Base-by-base conservation (phyloP, 768 basidiomycete genomes). In the Basidioascus undulatus region DNA sequence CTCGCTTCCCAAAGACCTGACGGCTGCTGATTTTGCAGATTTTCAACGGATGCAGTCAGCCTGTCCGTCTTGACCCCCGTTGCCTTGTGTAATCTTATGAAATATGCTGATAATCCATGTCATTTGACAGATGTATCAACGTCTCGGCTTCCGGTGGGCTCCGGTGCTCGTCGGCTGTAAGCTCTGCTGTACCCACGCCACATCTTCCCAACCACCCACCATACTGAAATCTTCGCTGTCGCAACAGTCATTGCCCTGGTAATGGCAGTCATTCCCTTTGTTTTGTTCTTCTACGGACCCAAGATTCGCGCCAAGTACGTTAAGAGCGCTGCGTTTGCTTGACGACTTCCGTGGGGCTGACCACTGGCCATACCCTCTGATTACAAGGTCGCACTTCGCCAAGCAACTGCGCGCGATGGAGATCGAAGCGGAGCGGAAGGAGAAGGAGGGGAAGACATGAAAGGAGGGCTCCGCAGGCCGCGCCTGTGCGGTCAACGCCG, bases 271-370 rank as follows among this genome's bases (percentile, higher is more conserved):
- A 51, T 59, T 15, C 58, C 58, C 2, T 57, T 57, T 30, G 36
- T 55, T 2, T 53, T 55, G n/a, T 55, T 53, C 44, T 49, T 37
- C n/a, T 48, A 53, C 12, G 58, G 58, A 6, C 55, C 55, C 6
- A 30, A 46, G 33, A 57, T 59, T 25, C 33, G 58, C 27, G 41
- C 46, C 19, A 35, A 9, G 36, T n/a, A n/a, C n/a, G n/a, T n/a
- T n/a, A n/a, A n/a, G n/a, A n/a, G n/a, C n/a, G n/a, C n/a, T n/a
- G n/a, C n/a, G n/a, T n/a, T n/a, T n/a, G n/a, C n/a, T n/a, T n/a
- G n/a, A n/a, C n/a, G n/a, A n/a, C n/a, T n/a, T n/a, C n/a, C n/a
- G n/a, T n/a, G n/a, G n/a, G n/a, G n/a, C n/a, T n/a, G n/a, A n/a
- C n/a, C n/a, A n/a, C n/a, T n/a, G n/a, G n/a, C n/a, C n/a, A n/a